A percentile compares a stretch with the other conserved stretches of the same genome.
Evolutionary conservation across 1,284 basidiomycete species (phyloP).

Genomic region (Lentinula novae-zelandiae): DNA sequence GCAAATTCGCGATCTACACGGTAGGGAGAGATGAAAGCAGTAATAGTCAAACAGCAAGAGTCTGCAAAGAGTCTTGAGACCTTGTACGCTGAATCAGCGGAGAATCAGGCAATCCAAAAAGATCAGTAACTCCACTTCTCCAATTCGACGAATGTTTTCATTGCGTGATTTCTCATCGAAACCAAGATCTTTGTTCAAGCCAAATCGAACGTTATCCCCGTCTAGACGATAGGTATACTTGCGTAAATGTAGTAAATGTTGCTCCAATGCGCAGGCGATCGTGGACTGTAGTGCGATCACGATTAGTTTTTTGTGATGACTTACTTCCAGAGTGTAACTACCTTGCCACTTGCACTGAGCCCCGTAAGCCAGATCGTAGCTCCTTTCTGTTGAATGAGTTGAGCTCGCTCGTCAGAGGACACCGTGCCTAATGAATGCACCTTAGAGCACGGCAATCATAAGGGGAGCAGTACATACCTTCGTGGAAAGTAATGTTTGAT

Average conservation of each 20-base stretch:
- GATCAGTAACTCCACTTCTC: constrained; percentile 62
- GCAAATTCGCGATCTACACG: constrained; percentile 83
- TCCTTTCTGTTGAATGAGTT: constrained; percentile 75
- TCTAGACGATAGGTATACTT: constrained; percentile 92
- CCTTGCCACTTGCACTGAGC: constrained; percentile 87
- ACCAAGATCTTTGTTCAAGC: constrained; percentile 96
- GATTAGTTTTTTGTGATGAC: background rate
- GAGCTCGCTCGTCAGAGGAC: constrained; percentile 58
- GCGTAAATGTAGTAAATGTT: constrained; percentile 85
- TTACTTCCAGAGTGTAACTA: constrained; percentile 26
- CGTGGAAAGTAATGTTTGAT: constrained; percentile 85
- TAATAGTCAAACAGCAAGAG: constrained; percentile 81
- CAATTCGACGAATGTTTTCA: constrained; percentile 97
- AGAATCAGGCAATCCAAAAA: background rate
- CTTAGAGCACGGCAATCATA: background rate
- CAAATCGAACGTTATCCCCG: constrained; percentile 96
- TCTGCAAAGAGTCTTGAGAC: constrained; percentile 94
- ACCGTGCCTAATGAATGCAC: constrained; percentile 60
- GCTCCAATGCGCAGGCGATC: constrained; percentile 95
- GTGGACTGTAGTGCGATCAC: constrained; percentile 66
- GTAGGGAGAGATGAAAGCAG: constrained; percentile 99
- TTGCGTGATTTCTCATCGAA: constrained; percentile 94
- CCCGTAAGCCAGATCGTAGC: constrained; percentile 96
- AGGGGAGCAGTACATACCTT: constrained; percentile 26
- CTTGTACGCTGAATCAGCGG: constrained; percentile 34